Evolutionary conservation across 2,329 filamentous ascomycete species (phyloP).

Genomic region (Fusarium caatingaense): DNA sequence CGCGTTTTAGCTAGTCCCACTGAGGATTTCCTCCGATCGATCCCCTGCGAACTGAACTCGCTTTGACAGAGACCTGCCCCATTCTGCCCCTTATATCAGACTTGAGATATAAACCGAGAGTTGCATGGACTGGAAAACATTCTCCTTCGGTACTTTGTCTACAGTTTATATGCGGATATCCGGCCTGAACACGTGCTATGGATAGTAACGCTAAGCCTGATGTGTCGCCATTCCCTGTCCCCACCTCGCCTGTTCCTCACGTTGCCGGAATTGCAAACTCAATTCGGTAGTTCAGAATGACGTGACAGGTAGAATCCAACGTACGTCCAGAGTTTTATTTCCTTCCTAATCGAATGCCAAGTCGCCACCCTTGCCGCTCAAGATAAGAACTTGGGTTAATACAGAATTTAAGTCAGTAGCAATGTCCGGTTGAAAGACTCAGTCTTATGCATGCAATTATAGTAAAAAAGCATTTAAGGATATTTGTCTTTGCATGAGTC

Average conservation of each 20-base stretch:
- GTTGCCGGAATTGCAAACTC: background rate
- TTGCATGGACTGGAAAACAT: background rate
- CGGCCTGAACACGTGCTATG: background rate
- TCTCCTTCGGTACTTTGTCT: background rate
- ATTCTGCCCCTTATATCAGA: constrained; percentile 2
- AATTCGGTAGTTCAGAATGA: background rate
- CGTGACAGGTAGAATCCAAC: background rate
- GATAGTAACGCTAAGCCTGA: background rate
- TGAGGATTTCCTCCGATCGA: background rate
- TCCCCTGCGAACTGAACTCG: background rate
- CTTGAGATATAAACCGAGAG: background rate
- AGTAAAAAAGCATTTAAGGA: background rate
- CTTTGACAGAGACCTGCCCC: constrained; percentile 1
- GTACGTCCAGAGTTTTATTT: background rate
- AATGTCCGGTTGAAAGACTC: background rate
- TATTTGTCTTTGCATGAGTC: background rate
- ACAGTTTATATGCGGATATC: background rate
- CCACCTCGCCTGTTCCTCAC: background rate
- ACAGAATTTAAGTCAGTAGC: background rate
- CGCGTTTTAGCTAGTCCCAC: background rate
- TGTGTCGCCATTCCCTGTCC: background rate
- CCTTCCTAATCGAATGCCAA: background rate
- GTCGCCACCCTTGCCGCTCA: background rate
- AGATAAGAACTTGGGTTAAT: background rate
- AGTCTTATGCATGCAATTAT: background rate